phyloP scores from a whole-genome alignment of 805 yeast genomes.

The Saturnispora kantuleensis region DNA sequence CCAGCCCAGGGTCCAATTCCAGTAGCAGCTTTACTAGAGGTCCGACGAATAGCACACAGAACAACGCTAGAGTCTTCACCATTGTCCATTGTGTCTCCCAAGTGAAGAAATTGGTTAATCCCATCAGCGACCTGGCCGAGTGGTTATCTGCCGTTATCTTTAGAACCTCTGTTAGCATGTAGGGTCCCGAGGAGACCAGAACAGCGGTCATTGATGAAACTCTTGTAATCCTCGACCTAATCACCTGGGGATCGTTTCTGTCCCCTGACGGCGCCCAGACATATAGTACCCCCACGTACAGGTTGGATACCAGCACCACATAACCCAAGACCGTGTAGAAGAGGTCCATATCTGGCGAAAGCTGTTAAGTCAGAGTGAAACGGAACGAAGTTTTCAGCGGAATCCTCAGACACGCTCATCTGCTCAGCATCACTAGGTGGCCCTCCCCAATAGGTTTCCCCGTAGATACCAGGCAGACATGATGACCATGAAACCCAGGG shows the following conservation, averaged over 20 bases:
- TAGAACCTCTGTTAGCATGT: constrained; percentile 17
- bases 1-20: constrained; percentile 1
- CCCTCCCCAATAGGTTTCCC: constrained; percentile 25
- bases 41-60: constrained; percentile 26
- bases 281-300: constrained; percentile 39
- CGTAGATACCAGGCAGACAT: constrained; percentile 59
- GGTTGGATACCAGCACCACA: constrained; percentile 30
- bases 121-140: constrained; percentile 12
- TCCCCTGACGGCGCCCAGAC: constrained; percentile 16
- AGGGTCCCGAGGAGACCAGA: constrained; percentile 26
- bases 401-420: background rate
- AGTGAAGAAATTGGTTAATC: constrained; percentile 10
- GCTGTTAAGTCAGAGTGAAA: background rate
- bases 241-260: constrained; percentile 36
- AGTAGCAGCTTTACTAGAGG: constrained; percentile 18
- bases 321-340: constrained; percentile 16
- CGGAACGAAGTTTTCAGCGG: background rate
- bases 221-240: constrained; percentile 32
- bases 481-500: constrained; percentile 54
- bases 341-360: background rate
- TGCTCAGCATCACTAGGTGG: background rate
- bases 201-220: constrained; percentile 27
- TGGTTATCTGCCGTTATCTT: constrained; percentile 9
- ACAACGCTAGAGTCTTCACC: constrained; percentile 13
- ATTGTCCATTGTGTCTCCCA: background rate